Conservation (phyloP, 2,329 filamentous ascomycete species). For the Fusarium torreyae region DNA sequence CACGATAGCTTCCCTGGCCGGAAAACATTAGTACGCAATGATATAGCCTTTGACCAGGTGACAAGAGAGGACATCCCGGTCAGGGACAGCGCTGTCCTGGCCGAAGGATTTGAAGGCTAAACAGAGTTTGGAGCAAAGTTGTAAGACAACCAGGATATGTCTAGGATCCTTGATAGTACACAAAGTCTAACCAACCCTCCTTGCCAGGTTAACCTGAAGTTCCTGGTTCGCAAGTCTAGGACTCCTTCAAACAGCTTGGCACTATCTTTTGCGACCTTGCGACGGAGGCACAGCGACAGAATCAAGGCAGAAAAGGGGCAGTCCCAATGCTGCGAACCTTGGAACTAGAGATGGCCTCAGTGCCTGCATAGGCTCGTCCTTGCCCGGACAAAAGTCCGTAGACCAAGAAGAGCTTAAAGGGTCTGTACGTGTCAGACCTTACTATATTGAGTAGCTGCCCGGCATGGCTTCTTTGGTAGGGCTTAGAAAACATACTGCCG, state of each 20-base stretch:
- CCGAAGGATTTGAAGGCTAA: neutral
- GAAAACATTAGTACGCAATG: neutral
- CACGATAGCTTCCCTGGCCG: slow-evolving; percentile 1
- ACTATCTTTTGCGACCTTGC: neutral
- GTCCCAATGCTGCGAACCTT: neutral
- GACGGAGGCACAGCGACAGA: neutral
- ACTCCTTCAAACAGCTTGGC: slow-evolving; percentile 6
- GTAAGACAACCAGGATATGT: slow-evolving; percentile 7
- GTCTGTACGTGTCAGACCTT: neutral
- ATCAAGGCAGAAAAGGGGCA: neutral
- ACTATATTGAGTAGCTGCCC: slow-evolving; percentile 11
- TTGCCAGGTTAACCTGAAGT: neutral
- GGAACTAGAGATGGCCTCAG: neutral
- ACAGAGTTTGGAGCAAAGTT: slow-evolving; percentile 16
- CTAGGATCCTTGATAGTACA: slow-evolving; percentile 4
- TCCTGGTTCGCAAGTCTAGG: neutral
- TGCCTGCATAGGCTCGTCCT: neutral
- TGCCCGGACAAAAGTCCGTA: neutral
- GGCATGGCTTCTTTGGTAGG: neutral
- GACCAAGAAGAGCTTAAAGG: neutral
- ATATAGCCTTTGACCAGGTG: slow-evolving; percentile 1
- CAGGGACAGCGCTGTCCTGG: neutral
- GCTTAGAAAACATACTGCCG: slow-evolving; percentile 2
- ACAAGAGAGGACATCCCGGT: slow-evolving; percentile 15
- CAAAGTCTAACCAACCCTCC: slow-evolving; percentile 1